Percentiles rank a stretch among this genome's conserved stretches.
phyloP scores from a whole-genome alignment of 495 filamentous ascomycete species.

The Schizothecium vesticola region DNA sequence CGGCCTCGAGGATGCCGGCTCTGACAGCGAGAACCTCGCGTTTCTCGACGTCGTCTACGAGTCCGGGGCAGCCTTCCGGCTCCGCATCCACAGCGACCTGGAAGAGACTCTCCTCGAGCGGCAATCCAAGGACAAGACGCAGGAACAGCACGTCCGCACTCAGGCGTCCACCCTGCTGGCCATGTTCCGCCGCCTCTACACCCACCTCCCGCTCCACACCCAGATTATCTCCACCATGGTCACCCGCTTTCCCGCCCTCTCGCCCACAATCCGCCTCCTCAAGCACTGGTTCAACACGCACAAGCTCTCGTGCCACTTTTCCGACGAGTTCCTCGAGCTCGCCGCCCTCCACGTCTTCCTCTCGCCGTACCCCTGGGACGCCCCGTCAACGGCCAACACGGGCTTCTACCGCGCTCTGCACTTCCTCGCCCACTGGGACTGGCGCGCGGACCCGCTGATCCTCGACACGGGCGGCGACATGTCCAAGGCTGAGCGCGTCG shows the following conservation, averaged over 20 bases:
- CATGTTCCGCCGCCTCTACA: conserved; percentile 63
- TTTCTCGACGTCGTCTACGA: conserved; percentile 77
- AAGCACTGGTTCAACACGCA: conserved; percentile 89
- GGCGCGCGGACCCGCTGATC: conserved; percentile 75
- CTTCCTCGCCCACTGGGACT: conserved; percentile 83
- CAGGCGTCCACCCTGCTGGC: conserved; percentile 62
- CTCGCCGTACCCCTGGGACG: conserved; percentile 74
- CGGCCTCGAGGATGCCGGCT: conserved; percentile 71
- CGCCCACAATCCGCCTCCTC: conserved; percentile 76
- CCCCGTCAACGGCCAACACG: conserved; percentile 70
- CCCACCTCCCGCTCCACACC: conserved; percentile 69
- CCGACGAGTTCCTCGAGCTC: conserved; percentile 78
- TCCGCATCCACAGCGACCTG: conserved; percentile 74
- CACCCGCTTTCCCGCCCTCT: conserved; percentile 75
- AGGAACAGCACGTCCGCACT: conserved; percentile 56
- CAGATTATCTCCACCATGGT: conserved; percentile 72
- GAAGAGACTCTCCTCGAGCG: conserved; percentile 77
- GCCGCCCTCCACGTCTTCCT: conserved; percentile 69
- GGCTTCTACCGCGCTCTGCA: conserved; percentile 76
- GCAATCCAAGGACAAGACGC: conserved; percentile 63
- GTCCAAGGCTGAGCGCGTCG: conserved; percentile 49
- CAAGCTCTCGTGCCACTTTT: conserved; percentile 68
- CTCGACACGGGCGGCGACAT: conserved; percentile 62
- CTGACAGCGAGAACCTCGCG: conserved; percentile 64
- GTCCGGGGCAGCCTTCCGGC: conserved; percentile 59